Base-by-base conservation (phyloP, 2,329 filamentous ascomycete species). In the Akanthomyces muscarius region DNA sequence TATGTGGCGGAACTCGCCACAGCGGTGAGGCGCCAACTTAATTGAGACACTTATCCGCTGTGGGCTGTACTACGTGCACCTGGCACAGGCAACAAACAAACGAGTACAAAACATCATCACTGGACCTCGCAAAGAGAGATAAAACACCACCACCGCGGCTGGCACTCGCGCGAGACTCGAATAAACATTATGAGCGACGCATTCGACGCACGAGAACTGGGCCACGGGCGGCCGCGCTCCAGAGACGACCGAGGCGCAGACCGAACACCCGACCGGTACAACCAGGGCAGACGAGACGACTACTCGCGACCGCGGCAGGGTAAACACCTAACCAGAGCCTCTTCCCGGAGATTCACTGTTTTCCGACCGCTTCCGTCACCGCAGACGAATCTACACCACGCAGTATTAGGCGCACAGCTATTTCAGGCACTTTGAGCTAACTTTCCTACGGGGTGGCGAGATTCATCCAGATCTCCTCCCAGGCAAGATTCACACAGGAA, bases 261-360 rank as follows among this genome's bases (percentile, higher is more conserved):
- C 64, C 38, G n/a, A 45, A n/a, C 50, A 38, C 28, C 23, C 47
- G 50, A 61, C 58, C n/a, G 23, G 21, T 25, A 36, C 36, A 30
- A 36, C 58, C 65, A 71, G 57, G 64, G 68, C 65, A 65, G 71
- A 66, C 67, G 66, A 71, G 72, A 75, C 70, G 75, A 78, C 68
- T 74, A 75, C 73, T 73, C 76, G 70, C 78, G 74, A 74, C 75
- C 77, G 76, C 76, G 79, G 77, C 80, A 82, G 78, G 80, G 78
- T 80, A 80, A 80, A 78, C 71, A 72, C 71, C 73, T 67, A 71
- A 70, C 73, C 73, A 71, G 73, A 68, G 72, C 69, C 69, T 55
- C 47, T 54, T 69, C 68, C 57, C n/a, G 30, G 6, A 14, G 23
- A 33, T 59, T 33, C 23, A 25, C 25, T 47, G 18, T 53, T 44